Evolutionary conservation across 768 basidiomycete genomes (phyloP).

Genomic region (Mycena metata): DNA sequence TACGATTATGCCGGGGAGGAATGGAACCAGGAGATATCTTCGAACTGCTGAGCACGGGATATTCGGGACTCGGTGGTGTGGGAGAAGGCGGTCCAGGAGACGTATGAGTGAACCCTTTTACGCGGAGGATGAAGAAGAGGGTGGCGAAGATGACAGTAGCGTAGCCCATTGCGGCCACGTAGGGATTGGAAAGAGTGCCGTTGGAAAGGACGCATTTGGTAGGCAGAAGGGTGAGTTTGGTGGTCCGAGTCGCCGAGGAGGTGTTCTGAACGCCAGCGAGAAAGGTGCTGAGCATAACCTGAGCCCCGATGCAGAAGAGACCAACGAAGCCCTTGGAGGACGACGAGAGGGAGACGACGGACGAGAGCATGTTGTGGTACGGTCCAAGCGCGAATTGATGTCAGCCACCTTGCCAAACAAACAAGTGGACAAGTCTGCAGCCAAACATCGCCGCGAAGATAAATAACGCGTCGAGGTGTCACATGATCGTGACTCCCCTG

Average conservation of each 20-base stretch:
- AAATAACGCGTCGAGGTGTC: neutral
- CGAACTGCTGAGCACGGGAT: too few relatives aligned
- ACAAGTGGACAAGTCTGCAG: neutral
- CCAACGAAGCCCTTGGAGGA: constrained; percentile 13
- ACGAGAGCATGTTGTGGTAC: constrained; percentile 26
- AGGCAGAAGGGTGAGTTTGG: neutral
- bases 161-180: constrained; percentile 18
- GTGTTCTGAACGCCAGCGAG: neutral
- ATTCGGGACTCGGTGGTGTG: too few relatives aligned
- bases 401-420: neutral
- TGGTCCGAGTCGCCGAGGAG: neutral
- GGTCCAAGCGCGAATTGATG: constrained; percentile 5
- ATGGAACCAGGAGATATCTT: too few relatives aligned
- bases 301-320: constrained; percentile 16
- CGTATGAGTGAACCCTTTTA: neutral
- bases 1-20: too few relatives aligned
- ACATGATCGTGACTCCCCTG: neutral
- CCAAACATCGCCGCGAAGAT: neutral
- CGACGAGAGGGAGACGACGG: constrained; percentile 1
- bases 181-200: neutral
- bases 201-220: constrained; percentile 13
- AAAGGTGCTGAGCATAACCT: neutral
- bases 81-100: too few relatives aligned
- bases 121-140: constrained; percentile 18
- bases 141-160: constrained; percentile 4